Conservation (phyloP, 495 filamentous ascomycete species). For the Neurospora sp. region DNA sequence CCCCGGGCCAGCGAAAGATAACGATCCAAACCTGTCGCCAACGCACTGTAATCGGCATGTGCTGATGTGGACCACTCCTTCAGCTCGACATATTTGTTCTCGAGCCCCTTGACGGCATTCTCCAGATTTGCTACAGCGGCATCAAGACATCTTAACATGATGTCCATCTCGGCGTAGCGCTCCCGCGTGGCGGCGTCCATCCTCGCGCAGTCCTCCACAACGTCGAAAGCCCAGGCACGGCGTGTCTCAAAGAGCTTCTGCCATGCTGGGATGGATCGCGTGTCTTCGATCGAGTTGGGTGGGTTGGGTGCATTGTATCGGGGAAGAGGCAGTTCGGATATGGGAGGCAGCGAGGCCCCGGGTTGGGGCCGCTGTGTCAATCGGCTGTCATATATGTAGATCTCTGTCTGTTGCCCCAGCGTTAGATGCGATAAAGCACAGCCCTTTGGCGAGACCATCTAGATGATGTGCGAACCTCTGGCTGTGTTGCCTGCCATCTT, state of each 20-base stretch:
- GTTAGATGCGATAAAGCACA: conserved; percentile 3
- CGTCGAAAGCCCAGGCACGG: conserved; percentile 58
- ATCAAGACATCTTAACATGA: conserved; percentile 61
- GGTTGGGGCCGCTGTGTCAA: conserved; percentile 43
- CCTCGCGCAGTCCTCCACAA: conserved; percentile 52
- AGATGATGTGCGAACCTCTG: conserved; percentile 52
- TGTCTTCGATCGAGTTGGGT: conserved; percentile 63
- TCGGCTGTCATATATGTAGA: conserved; percentile 77
- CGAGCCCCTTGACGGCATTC: conserved; percentile 61
- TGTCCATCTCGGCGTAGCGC: conserved; percentile 53
- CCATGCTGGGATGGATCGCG: conserved; percentile 71
- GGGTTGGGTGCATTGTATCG: conserved; percentile 48
- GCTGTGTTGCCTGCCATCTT: conserved; percentile 61
- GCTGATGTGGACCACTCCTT: conserved; percentile 63
- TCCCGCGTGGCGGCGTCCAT: conserved; percentile 42
- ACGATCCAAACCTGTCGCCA: conserved; percentile 58
- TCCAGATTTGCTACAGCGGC: conserved; percentile 75
- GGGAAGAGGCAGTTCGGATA: conserved; percentile 44
- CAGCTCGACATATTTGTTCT: conserved; percentile 62
- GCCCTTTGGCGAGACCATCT: not conserved
- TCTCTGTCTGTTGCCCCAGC: conserved; percentile 52
- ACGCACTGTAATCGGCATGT: conserved; percentile 55
- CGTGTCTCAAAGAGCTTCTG: conserved; percentile 67
- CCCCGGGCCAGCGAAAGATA: conserved; percentile 51
- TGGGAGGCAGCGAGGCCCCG: conserved; percentile 27